Conservation (phyloP, 805 yeast species). For the Suhomyces sp. region DNA sequence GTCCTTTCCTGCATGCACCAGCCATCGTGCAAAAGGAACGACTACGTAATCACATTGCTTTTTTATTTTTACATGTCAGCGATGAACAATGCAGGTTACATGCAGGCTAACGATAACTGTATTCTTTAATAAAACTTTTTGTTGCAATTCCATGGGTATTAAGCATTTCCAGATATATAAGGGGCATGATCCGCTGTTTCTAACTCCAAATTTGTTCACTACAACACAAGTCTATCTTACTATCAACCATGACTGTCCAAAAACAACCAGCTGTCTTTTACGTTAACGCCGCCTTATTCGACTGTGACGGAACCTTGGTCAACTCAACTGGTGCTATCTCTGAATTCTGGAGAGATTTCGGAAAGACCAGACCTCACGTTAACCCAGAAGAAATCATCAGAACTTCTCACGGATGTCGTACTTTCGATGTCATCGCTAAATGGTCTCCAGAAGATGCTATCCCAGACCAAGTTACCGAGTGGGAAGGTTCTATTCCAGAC, state of each 20-base stretch:
- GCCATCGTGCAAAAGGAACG: neutral
- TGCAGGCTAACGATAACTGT: conserved; percentile 1
- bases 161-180: neutral
- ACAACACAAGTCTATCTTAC: neutral
- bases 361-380: conserved; percentile 62
- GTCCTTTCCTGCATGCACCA: neutral
- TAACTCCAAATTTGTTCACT: neutral
- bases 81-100: neutral
- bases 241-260: conserved; percentile 25
- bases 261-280: conserved; percentile 44
- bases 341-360: conserved; percentile 76
- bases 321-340: conserved; percentile 81
- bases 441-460: conserved; percentile 75
- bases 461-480: conserved; percentile 58
- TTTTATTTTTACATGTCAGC: neutral
- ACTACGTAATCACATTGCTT: neutral
- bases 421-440: conserved; percentile 70
- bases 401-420: conserved; percentile 80
- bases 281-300: conserved; percentile 59
- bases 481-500: conserved; percentile 69
- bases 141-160: neutral
- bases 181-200: conserved; percentile 1
- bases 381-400: conserved; percentile 69
- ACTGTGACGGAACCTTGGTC: conserved; percentile 85
- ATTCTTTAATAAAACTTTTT: neutral